These are phyloP conservation scores for Paraconiothyrium sp. DNA, from an alignment of 2,329 filamentous ascomycete genomes.

Conservation along the genomic window DNA sequence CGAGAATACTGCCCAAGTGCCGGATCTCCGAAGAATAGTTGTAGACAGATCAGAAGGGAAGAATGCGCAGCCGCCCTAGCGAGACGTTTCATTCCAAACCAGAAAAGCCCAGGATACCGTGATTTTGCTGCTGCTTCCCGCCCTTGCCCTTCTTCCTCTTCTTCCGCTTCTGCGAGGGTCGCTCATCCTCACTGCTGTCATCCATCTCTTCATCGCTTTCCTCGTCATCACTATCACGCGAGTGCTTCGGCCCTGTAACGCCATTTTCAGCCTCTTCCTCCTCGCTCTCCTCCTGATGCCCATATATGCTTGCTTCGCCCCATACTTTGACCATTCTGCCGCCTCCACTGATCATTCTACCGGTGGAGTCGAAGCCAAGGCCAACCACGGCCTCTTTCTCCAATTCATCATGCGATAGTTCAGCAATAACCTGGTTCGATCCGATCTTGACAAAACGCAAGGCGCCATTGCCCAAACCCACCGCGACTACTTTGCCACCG, in stretches of 20 bases:
- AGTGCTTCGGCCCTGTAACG: conserved; percentile 43
- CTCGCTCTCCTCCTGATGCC: conserved; percentile 58
- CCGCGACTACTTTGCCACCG: conserved; percentile 75
- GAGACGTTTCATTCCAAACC: conserved; percentile 38
- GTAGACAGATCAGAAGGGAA: not conserved
- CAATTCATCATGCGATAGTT: conserved; percentile 81
- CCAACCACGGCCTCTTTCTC: conserved; percentile 77
- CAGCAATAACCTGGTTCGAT: conserved; percentile 73
- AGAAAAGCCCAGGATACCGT: conserved; percentile 49
- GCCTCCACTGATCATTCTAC: conserved; percentile 88
- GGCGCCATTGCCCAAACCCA: conserved; percentile 82
- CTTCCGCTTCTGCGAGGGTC: conserved; percentile 51
- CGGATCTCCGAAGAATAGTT: not conserved
- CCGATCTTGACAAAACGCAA: conserved; percentile 81
- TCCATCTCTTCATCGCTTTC: conserved; percentile 54
- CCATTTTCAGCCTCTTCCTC: conserved; percentile 58
- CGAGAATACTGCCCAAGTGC: not conserved
- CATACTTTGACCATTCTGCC: conserved; percentile 89
- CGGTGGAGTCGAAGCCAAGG: conserved; percentile 83
- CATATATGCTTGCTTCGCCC: conserved; percentile 76
- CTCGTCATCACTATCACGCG: conserved; percentile 55
- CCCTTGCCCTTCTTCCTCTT: conserved; percentile 54
- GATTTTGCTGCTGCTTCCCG: conserved; percentile 42
- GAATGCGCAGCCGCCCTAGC: not conserved
- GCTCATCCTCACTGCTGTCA: conserved; percentile 57